These are phyloP conservation scores for Suhomyces faveliae DNA, from an alignment of 805 yeast genomes.

Conservation along the genomic window DNA sequence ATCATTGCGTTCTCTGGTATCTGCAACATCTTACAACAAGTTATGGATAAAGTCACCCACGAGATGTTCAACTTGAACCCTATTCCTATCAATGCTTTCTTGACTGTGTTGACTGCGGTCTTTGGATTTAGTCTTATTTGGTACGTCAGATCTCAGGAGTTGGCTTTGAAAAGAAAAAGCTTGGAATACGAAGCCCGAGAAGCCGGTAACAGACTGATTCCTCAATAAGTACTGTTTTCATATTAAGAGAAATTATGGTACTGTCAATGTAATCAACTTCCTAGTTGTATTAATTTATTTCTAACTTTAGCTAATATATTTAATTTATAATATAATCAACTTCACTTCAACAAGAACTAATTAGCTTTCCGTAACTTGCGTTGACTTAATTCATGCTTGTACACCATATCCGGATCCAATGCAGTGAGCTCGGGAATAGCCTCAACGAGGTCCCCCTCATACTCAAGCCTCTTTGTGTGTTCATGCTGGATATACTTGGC, in stretches of 20 bases:
- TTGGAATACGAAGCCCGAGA: constrained; percentile 64
- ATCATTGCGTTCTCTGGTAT: constrained; percentile 79
- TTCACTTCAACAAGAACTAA: background rate
- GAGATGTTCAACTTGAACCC: constrained; percentile 70
- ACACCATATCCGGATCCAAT: constrained; percentile 25
- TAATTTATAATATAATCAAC: background rate
- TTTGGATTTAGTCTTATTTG: constrained; percentile 47
- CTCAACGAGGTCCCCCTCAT: background rate
- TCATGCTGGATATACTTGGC: background rate
- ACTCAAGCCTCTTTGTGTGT: background rate
- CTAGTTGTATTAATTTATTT: background rate
- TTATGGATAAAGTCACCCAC: constrained; percentile 71
- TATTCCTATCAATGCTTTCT: constrained; percentile 62
- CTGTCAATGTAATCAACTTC: too few species aligned
- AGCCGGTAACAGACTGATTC: constrained; percentile 50
- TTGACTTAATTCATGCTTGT: constrained; percentile 12
- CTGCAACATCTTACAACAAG: constrained; percentile 71
- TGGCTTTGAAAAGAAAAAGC: constrained; percentile 45
- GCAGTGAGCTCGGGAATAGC: constrained; percentile 25
- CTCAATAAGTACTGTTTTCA: constrained; percentile 25
- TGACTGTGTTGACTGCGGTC: constrained; percentile 54
- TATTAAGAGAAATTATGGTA: too few species aligned
- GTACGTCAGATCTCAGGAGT: constrained; percentile 44
- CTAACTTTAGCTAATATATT: too few species aligned
- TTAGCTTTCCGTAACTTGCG: constrained; percentile 10